Base-by-base conservation (phyloP, 108 stramenopile species). In the Schizochytrium sp. region DNA sequence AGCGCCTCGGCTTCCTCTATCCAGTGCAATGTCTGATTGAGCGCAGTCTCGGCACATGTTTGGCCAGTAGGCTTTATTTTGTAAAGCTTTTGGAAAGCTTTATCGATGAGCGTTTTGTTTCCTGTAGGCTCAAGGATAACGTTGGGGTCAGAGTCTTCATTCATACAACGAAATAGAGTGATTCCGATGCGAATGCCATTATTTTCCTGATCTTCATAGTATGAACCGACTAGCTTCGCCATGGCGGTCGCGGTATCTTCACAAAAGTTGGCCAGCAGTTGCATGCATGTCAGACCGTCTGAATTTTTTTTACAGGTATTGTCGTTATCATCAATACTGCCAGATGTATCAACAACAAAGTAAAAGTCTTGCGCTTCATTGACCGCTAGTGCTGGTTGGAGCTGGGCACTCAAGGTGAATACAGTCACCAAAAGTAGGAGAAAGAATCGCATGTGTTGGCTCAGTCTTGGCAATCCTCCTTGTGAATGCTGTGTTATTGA, bases 21-120 rank as follows among this genome's bases (percentile, higher is more conserved):
- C 76, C 76, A 83, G 28, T 55, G 38, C 47, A 55, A 5, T 10
- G 53, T 55, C n/a, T 49, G 50, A 5, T 47, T 42, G 5, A 83
- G 76, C 8, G 76, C 76, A 47, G 76, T 83, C 76, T 83, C 76
- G 10, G 76, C 76, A 50, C 76, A 83, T 10, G 76, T 83, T 47
- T 83, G 49, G 2, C 76, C 76, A 38, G 8, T 5, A 10, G 76
- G 50, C 5, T 40, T 2, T 1, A 19, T 10, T 2, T 17, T 40
- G 76, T 5, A 17, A n/a, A 83, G 76, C 15, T 10, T 49, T 0
- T 55, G 13, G 76, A 83, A 83, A 40, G 17, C 76, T 49, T 83
- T 17, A 1, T 17, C 76, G 76, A 83, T 83, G 10, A 19, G 1
- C 5, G 47, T 55, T 10, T 2, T 40, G 40, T 83, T 55, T 8